Evolutionary conservation across 78 protist genomes (phyloP).

Genomic region (Dictyostelium capitatum): DNA sequence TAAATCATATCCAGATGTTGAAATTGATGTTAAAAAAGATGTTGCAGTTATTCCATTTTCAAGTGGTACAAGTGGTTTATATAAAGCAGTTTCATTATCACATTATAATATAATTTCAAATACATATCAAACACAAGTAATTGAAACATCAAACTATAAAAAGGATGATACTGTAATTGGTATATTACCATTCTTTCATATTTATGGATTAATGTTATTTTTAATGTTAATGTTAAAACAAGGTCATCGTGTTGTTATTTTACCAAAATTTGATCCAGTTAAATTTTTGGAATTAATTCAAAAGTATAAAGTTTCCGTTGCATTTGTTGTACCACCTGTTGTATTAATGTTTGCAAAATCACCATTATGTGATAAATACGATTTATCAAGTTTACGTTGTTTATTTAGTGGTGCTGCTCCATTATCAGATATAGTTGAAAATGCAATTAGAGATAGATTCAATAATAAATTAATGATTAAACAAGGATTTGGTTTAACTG

Average conservation of each 20-base stretch:
- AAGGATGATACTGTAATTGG: constrained; percentile 63
- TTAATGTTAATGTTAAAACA: background rate
- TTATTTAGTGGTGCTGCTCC: constrained; percentile 94
- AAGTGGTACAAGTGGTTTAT: constrained; percentile 88
- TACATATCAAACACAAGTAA: constrained; percentile 66
- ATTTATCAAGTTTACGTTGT: constrained; percentile 65
- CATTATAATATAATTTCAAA: constrained; percentile 91
- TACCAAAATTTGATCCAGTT: constrained; percentile 87
- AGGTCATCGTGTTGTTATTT: background rate
- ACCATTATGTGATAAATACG: constrained; percentile 85
- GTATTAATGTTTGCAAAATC: constrained; percentile 90
- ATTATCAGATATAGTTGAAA: constrained; percentile 48
- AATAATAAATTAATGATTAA: background rate
- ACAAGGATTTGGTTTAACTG: constrained; percentile 95
- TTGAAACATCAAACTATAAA: constrained; percentile 8
- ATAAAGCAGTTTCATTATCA: constrained; percentile 93
- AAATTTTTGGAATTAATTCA: constrained; percentile 65
- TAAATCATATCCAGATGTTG: constrained; percentile 19
- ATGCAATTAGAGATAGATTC: constrained; percentile 9
- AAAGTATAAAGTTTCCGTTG: constrained; percentile 17
- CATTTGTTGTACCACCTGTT: constrained; percentile 92
- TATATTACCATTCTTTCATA: constrained; percentile 91
- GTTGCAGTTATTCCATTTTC: constrained; percentile 68
- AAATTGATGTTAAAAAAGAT: constrained; percentile 31
- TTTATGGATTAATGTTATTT: constrained; percentile 80